Evolutionary conservation across 2,329 filamentous ascomycete genomes (phyloP), one percentile per base, ranked within the genome.

Genomic region (Grosmannia serpens): DNA sequence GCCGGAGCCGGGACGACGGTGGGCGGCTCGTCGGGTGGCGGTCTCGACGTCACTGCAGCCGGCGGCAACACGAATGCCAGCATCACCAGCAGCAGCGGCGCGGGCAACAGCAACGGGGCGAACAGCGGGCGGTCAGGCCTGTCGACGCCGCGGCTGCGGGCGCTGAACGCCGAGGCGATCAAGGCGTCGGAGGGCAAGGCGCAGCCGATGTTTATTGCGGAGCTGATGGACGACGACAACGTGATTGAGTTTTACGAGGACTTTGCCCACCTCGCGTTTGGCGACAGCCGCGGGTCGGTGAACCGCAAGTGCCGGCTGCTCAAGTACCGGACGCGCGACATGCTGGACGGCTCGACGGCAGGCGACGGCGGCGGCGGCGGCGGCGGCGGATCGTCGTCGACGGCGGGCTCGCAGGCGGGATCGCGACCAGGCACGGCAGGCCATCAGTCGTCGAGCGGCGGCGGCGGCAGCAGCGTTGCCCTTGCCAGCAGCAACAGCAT

Each of bases 221-320:
- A 97, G 70, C 77, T 99, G 35, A 82, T 99, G 65, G 94, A 97
- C 66, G 91, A 96, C 63, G 90, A 96, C 66, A 91, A 87, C 59
- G 91, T 95, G 0, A 86, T 96, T 4, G 86, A 95, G 64, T 97
- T 96, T 70, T 96, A 96, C 70, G 91, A 96, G 65, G 91, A 97
- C 69, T 97, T 95, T 73, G 88, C 92, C 0, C 86, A 91, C 62
- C 79, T 97, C 2, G 92, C 92, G 0, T 97, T 96, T 71, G 90
- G 90, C 41, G 91, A 96, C 69, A 91, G 90, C 46, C 83, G 90
- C 35, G 91, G 91, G 20, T 88, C 86, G 65, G 89, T 95, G 52
- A 89, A 86, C 67, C 86, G 88, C 57, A 87, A 86, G 62, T 94
- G 91, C 67, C 89, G 90, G 61, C 78, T 97, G 59, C 81, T 97